A percentile compares a stretch with the other conserved stretches of the same genome.
phyloP scores from a whole-genome alignment of 495 filamentous ascomycete species.

The Ramalina peruviana region DNA sequence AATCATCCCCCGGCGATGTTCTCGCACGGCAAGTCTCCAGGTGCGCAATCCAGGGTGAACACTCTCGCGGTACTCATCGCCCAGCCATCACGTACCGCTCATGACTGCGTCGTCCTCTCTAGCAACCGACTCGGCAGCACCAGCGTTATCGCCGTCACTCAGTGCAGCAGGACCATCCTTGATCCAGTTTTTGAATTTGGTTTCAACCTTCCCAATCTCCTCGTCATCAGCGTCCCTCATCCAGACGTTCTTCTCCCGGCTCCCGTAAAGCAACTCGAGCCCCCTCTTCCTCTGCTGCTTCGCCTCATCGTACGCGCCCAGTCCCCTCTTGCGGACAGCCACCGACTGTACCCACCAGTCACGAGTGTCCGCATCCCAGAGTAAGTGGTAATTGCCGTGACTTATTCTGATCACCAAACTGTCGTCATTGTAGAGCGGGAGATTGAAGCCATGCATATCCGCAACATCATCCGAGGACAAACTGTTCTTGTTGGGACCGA shows the following conservation, averaged over 20 bases:
- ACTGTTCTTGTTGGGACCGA: slow-evolving; percentile 25
- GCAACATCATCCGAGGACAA: slow-evolving; percentile 16
- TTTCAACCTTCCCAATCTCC: slow-evolving; percentile 10
- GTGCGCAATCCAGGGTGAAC: too few species aligned
- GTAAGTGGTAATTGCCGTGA: slow-evolving; percentile 66
- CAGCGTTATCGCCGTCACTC: neutral
- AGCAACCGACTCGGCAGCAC: too few species aligned
- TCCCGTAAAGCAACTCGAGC: slow-evolving; percentile 10
- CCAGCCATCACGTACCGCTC: too few species aligned
- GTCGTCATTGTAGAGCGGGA: slow-evolving; percentile 51
- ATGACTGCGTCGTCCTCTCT: too few species aligned
- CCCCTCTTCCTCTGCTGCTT: slow-evolving; percentile 8
- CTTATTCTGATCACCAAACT: slow-evolving; percentile 67
- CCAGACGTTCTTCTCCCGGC: slow-evolving; percentile 8
- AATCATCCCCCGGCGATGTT: too few species aligned
- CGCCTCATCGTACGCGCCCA: slow-evolving; percentile 9
- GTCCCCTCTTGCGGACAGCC: slow-evolving; percentile 7
- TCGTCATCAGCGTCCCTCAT: slow-evolving; percentile 4
- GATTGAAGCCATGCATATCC: slow-evolving; percentile 26
- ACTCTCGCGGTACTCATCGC: too few species aligned
- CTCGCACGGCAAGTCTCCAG: too few species aligned
- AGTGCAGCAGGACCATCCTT: slow-evolving; percentile 3
- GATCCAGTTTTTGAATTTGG: slow-evolving; percentile 7
- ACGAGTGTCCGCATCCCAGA: slow-evolving; percentile 56
- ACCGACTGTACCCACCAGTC: slow-evolving; percentile 37